These are phyloP conservation scores for Eutrema japonicum DNA, from an alignment of 345 rosid genomes.

Conservation along the genomic window DNA sequence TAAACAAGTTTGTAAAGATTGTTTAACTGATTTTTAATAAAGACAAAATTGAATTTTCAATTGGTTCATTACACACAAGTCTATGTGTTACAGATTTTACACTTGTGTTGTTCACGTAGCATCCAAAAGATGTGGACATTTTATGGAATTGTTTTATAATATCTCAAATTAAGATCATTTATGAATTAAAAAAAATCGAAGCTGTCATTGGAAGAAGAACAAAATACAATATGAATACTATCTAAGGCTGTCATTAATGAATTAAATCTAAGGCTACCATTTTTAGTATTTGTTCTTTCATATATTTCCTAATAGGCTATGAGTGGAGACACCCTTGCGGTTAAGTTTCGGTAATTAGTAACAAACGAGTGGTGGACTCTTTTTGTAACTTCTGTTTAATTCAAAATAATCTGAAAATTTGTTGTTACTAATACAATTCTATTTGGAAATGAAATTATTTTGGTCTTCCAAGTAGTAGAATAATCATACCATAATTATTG, in stretches of 20 bases:
- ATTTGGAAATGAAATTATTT: no score
- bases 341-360: not conserved
- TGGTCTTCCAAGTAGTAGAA: not conserved
- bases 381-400: not conserved
- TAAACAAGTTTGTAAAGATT: no score
- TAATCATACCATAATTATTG: not conserved
- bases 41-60: no score
- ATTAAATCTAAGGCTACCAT: not conserved
- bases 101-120: conserved; percentile 34
- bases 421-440: not conserved
- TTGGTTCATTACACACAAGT: no score
- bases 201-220: not conserved
- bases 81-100: no score
- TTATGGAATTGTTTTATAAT: conserved; percentile 1
- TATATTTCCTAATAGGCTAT: not conserved
- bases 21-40: no score
- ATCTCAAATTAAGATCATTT: not conserved
- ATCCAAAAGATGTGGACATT: conserved; percentile 29
- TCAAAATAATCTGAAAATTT: not conserved
- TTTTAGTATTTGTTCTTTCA: not conserved
- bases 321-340: conserved; percentile 6
- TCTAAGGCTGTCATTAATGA: no score
- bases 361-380: not conserved
- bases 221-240: not conserved
- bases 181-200: not conserved